Percentiles rank a stretch among this genome's conserved stretches.
Evolutionary conservation across 495 filamentous ascomycete genomes (phyloP).

Genomic region (Penicillium lividum): DNA sequence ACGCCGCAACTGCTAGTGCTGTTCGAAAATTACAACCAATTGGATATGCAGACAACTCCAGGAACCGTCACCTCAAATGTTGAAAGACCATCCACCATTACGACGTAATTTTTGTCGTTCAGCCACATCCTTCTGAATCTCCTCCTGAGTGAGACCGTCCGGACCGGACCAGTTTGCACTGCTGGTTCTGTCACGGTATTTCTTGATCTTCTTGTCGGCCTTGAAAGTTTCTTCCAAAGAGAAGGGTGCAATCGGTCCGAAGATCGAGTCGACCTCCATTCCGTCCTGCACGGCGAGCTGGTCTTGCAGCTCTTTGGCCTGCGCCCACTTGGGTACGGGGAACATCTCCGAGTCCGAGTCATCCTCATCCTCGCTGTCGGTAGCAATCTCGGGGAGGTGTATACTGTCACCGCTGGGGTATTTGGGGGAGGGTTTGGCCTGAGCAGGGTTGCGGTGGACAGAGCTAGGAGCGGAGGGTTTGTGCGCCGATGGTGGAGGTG

Average conservation of each 20-base stretch:
- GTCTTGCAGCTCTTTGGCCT: slow-evolving; percentile 72
- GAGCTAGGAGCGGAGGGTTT: slow-evolving; percentile 54
- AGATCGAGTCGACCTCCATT: slow-evolving; percentile 82
- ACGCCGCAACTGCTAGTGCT: slow-evolving; percentile 12
- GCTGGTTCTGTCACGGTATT: slow-evolving; percentile 83
- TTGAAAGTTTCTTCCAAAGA: slow-evolving; percentile 95
- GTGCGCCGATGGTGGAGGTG: slow-evolving; percentile 49
- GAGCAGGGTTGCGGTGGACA: slow-evolving; percentile 43
- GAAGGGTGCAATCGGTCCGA: slow-evolving; percentile 81
- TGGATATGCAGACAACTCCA: not conserved
- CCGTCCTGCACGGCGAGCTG: slow-evolving; percentile 75
- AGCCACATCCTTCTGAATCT: slow-evolving; percentile 75
- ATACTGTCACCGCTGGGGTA: slow-evolving; percentile 81
- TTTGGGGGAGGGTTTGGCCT: slow-evolving; percentile 69
- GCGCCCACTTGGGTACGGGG: slow-evolving; percentile 75
- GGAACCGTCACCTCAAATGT: slow-evolving; percentile 1
- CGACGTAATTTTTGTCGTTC: slow-evolving; percentile 76
- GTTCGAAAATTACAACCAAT: not conserved
- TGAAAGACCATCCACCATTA: slow-evolving; percentile 84
- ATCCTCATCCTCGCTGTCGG: slow-evolving; percentile 79
- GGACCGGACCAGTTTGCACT: slow-evolving; percentile 87
- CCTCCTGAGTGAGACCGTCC: slow-evolving; percentile 90
- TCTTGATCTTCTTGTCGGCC: slow-evolving; percentile 73
- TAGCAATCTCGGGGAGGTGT: slow-evolving; percentile 83
- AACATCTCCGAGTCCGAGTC: slow-evolving; percentile 62